Conservation (phyloP, 179 eudicot genomes). For the Spinacia oleracea region DNA sequence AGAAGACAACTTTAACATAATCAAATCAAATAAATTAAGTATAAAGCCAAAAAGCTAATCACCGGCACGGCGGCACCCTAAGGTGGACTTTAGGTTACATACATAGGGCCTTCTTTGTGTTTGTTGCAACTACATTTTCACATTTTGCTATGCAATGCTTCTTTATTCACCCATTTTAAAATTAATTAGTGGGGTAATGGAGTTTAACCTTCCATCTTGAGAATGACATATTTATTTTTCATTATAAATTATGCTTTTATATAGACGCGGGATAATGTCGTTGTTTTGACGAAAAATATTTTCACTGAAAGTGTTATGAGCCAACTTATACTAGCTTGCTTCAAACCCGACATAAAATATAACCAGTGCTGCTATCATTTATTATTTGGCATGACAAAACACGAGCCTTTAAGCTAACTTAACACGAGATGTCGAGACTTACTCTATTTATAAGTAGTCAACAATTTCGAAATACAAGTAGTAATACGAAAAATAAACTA, state of each 20-base stretch:
- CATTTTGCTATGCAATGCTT: slow-evolving; percentile 3
- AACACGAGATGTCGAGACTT: too few species aligned
- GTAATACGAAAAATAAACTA: too few species aligned
- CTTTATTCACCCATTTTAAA: not conserved
- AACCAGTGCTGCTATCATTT: too few species aligned
- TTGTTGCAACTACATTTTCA: slow-evolving; percentile 19
- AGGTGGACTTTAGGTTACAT: slow-evolving; percentile 19
- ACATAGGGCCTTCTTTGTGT: slow-evolving; percentile 19
- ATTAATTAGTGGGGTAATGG: slow-evolving; percentile 20
- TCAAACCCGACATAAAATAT: too few species aligned
- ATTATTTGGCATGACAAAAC: too few species aligned
- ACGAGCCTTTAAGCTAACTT: too few species aligned
- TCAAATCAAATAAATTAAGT: not conserved
- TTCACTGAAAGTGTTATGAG: too few species aligned
- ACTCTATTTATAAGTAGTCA: too few species aligned
- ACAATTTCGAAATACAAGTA: too few species aligned
- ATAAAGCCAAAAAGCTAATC: slow-evolving; percentile 16
- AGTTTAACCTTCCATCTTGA: slow-evolving; percentile 11
- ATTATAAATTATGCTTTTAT: slow-evolving; percentile 12
- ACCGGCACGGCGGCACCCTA: slow-evolving; percentile 7
- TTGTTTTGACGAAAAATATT: too few species aligned
- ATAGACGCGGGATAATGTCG: too few species aligned
- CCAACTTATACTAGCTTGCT: too few species aligned
- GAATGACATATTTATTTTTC: slow-evolving; percentile 13
- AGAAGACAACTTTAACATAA: slow-evolving; percentile 17